Evolutionary conservation across 2,329 filamentous ascomycete species (phyloP).

Genomic region (Colletotrichum chlorophyti): DNA sequence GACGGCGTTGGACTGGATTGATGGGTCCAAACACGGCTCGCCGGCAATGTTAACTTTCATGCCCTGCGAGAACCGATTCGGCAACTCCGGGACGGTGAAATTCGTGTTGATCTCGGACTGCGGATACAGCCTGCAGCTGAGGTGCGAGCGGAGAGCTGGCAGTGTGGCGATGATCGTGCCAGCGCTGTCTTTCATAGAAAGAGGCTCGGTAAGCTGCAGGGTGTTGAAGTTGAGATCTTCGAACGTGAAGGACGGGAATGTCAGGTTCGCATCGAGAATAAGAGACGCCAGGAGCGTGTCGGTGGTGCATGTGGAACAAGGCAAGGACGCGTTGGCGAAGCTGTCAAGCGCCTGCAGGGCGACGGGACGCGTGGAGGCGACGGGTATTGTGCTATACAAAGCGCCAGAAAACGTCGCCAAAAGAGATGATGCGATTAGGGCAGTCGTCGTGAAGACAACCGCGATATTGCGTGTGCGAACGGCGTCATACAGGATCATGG

Average conservation of each 20-base stretch:
- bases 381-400: slow-evolving; percentile 39
- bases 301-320: slow-evolving; percentile 31
- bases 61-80: not conserved
- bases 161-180: slow-evolving; percentile 33
- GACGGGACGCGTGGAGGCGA: slow-evolving; percentile 33
- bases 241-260: slow-evolving; percentile 45
- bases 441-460: slow-evolving; percentile 35
- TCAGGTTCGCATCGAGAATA: slow-evolving; percentile 41
- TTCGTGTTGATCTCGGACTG: slow-evolving; percentile 33
- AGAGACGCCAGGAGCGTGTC: slow-evolving; percentile 42
- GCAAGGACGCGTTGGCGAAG: slow-evolving; percentile 36
- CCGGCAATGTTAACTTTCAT: slow-evolving; percentile 32
- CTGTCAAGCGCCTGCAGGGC: slow-evolving; percentile 37
- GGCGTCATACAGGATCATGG: slow-evolving; percentile 36
- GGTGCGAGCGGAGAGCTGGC: slow-evolving; percentile 39
- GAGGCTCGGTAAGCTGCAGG: slow-evolving; percentile 6
- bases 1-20: slow-evolving; percentile 30
- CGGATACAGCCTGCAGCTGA: slow-evolving; percentile 35
- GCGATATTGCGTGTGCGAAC: slow-evolving; percentile 35
- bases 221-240: slow-evolving; percentile 36
- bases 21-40: slow-evolving; percentile 29
- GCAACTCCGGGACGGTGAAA: slow-evolving; percentile 30
- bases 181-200: slow-evolving; percentile 24
- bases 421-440: slow-evolving; percentile 37
- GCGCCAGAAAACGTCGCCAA: slow-evolving; percentile 40